A percentile compares a stretch with the other conserved stretches of the same genome.
These are phyloP conservation scores for Zarea fungicola DNA, from an alignment of 2,329 filamentous ascomycete species.

Conservation along the genomic window DNA sequence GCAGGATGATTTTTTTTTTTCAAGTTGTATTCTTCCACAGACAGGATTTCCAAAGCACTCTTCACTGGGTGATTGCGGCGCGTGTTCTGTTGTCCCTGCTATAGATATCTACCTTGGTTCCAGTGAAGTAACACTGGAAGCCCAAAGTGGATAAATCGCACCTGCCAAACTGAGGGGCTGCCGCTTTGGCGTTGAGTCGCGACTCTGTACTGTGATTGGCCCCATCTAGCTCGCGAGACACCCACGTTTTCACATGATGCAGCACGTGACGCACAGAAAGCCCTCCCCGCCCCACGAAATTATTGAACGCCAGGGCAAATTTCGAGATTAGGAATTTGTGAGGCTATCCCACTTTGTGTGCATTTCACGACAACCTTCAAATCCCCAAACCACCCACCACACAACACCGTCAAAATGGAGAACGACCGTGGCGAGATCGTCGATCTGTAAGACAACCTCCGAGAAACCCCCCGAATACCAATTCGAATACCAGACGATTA, in stretches of 20 bases:
- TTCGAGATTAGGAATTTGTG: slow-evolving; percentile 22
- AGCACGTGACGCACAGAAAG: slow-evolving; percentile 32
- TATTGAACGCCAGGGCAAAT: slow-evolving; percentile 29
- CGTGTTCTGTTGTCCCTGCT: neutral
- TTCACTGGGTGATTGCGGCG: neutral
- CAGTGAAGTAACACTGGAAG: neutral
- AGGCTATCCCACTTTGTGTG: slow-evolving; percentile 26
- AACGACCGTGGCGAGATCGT: slow-evolving; percentile 99
- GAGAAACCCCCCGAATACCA: slow-evolving; percentile 5
- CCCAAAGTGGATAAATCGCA: slow-evolving; percentile 4
- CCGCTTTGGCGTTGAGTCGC: slow-evolving; percentile 5
- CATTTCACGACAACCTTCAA: slow-evolving; percentile 20
- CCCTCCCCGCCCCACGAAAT: slow-evolving; percentile 34
- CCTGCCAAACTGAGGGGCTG: neutral
- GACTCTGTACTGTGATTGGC: slow-evolving; percentile 6
- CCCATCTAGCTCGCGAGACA: slow-evolving; percentile 22
- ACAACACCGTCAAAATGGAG: slow-evolving; percentile 72
- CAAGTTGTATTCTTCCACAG: neutral
- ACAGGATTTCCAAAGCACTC: neutral
- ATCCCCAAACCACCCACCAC: slow-evolving; percentile 25
- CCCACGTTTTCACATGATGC: slow-evolving; percentile 30
- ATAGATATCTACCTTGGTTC: too few species aligned
- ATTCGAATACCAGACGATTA: slow-evolving; percentile 5
- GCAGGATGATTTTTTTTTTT: slow-evolving; percentile 10
- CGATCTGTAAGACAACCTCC: slow-evolving; percentile 71